Conservation (phyloP, 192 early-diverging fungal species). For the Coemansia furcata region DNA sequence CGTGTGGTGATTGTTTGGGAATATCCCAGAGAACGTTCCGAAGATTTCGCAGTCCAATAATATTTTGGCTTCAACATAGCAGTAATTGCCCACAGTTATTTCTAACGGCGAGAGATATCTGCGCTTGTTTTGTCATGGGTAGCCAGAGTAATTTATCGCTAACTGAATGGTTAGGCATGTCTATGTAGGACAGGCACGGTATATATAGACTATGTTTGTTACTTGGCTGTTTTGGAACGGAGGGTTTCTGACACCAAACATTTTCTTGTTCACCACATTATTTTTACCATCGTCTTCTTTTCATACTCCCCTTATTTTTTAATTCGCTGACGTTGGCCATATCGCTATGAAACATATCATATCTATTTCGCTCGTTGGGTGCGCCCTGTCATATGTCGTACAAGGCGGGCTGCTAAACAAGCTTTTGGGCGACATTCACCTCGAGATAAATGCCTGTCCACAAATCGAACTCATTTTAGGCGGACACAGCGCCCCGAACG, state of each 20-base stretch:
- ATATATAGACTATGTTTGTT: constrained; percentile 6
- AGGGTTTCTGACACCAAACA: not conserved
- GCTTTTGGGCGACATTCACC: constrained; percentile 25
- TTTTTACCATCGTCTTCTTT: not conserved
- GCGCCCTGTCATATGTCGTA: not conserved
- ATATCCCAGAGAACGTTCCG: not conserved
- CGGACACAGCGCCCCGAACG: not conserved
- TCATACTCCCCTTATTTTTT: not conserved
- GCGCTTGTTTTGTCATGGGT: not conserved
- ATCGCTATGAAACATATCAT: constrained; percentile 12
- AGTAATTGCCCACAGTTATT: constrained; percentile 1
- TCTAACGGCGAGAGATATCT: not conserved
- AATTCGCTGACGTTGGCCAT: not conserved
- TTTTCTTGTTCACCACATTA: not conserved
- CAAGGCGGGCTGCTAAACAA: constrained; percentile 30
- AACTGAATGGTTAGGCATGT: not conserved
- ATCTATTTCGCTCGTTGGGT: constrained; percentile 10
- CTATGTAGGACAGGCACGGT: not conserved
- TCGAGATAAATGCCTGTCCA: constrained; percentile 36
- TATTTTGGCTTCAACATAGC: not conserved
- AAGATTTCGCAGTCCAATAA: not conserved
- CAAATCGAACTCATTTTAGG: constrained; percentile 3
- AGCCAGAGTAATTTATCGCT: not conserved
- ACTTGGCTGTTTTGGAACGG: not conserved
- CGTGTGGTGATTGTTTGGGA: not conserved